Conservation (phyloP, 164 flowering plant genomes). For the Annona squamosa region DNA sequence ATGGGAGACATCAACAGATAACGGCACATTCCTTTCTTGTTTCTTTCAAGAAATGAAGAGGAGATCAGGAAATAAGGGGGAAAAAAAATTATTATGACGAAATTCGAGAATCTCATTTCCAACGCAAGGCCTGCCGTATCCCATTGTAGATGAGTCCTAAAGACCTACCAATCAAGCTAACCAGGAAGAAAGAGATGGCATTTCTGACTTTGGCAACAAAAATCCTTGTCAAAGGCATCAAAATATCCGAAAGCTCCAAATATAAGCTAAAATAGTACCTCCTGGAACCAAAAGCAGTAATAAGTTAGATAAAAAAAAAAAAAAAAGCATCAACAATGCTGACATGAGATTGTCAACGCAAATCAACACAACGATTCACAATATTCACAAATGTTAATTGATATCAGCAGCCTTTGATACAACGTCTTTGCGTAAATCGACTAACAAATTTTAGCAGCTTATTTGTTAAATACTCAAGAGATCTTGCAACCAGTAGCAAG, state of each 20-base stretch:
- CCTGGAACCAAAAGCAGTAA: constrained; percentile 49
- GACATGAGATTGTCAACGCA: neutral
- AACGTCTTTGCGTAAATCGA: neutral
- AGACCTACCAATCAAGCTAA: constrained; percentile 84
- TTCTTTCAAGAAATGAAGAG: neutral
- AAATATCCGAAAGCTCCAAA: constrained; percentile 79
- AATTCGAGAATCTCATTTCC: constrained; percentile 42
- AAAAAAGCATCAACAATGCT: neutral
- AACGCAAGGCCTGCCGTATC: constrained; percentile 78
- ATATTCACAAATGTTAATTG: no score
- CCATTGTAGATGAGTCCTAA: constrained; percentile 89
- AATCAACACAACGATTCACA: neutral
- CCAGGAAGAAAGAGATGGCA: constrained; percentile 85
- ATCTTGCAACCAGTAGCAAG: neutral
- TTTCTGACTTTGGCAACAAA: constrained; percentile 51
- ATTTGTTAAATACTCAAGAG: neutral
- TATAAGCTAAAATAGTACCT: constrained; percentile 87
- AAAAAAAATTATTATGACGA: neutral
- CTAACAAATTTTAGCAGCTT: neutral
- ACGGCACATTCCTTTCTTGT: neutral
- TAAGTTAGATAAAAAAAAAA: no score
- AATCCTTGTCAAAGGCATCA: constrained; percentile 64
- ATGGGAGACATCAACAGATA: no score
- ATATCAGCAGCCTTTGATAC: neutral
- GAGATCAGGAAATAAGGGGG: neutral